Evolutionary conservation across 257 asterid genomes (phyloP), one percentile per base, ranked within the genome.

Genomic region (Thymus quinquecostatus): DNA sequence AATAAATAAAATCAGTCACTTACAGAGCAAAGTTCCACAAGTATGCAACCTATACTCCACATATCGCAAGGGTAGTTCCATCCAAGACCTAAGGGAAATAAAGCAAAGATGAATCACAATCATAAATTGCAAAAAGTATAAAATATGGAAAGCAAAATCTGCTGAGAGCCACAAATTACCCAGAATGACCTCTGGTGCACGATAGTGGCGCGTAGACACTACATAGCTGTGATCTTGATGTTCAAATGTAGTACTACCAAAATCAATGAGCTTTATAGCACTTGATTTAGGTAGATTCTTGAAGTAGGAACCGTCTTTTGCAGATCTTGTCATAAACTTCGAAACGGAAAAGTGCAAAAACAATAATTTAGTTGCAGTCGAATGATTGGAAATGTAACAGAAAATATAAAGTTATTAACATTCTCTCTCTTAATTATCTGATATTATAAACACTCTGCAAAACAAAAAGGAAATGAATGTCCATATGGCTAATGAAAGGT

Each of bases 31-130:
- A 93, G 84, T 77, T 93, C 98, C 75, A 90, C 86, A 45, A 93
- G 92, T 77, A 90, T 86, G 86, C 98, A 93, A 33, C 98, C 98
- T 67, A 87, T 65, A 66, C 98, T 93, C 98, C 98, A 93, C 85
- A 93, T 83, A 75, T 93, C 97, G 73, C 98, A 93, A 60, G 98
- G 96, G 80, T 78, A 93, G 80, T 75, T 84, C 98, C 98, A 93
- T 77, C 96, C 98, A 65, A 87, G 82, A 65, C 98, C 98, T 93
- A 80, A 72, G 69, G 47, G 71, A 84, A 68, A 72, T 60, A 72
- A 65, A 47, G 40, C 30, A 71, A 54, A 34, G 27, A 55, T 64
- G 29, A 63, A 41, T 47, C 62, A 57, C 32, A 27, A 51, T 66
- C 56, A 44, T 50, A 49, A 59, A 56, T 45, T 29, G 68, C 9